Evolutionary conservation across 176 grass and related monocot species (phyloP).

Genomic region (Oryza rufipogon): DNA sequence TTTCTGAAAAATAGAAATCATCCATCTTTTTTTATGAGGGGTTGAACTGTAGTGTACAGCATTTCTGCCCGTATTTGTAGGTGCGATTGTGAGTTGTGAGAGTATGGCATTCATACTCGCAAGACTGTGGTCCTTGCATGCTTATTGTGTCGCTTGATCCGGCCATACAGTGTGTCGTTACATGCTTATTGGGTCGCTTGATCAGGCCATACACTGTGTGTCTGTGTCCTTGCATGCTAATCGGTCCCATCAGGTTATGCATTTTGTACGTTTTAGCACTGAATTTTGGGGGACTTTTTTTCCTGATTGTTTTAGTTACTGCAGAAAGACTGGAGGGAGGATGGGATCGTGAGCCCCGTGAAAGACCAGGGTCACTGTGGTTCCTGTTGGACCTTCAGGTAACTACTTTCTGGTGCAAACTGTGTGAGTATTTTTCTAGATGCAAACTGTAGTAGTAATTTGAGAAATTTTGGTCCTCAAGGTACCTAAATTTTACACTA

Average conservation of each 20-base stretch:
- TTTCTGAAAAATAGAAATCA: neutral
- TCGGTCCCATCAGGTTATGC: neutral
- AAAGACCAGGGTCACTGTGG: slow-evolving; percentile 85
- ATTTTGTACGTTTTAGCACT: neutral
- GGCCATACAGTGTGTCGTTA: neutral
- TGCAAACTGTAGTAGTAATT: neutral
- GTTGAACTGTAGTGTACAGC: neutral
- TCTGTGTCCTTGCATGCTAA: neutral
- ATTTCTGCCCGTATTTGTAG: neutral
- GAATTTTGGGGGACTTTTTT: neutral
- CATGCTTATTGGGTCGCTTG: neutral
- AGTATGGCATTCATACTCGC: neutral
- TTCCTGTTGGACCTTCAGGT: slow-evolving; percentile 99
- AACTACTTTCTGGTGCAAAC: neutral
- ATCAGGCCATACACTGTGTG: neutral
- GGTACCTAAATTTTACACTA: too few relatives aligned
- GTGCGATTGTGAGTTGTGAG: too few relatives aligned
- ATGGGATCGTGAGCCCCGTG: slow-evolving; percentile 91
- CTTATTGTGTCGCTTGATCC: slow-evolving; percentile 18
- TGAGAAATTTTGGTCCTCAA: too few relatives aligned
- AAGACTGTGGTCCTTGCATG: neutral
- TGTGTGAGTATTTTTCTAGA: neutral
- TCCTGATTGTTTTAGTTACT: slow-evolving; percentile 8
- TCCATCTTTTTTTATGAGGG: neutral
- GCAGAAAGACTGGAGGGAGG: slow-evolving; percentile 98